Evolutionary conservation across 129 eudicot species (phyloP), one percentile per base, ranked within the genome.

Genomic region (Cynara cardunculus): DNA sequence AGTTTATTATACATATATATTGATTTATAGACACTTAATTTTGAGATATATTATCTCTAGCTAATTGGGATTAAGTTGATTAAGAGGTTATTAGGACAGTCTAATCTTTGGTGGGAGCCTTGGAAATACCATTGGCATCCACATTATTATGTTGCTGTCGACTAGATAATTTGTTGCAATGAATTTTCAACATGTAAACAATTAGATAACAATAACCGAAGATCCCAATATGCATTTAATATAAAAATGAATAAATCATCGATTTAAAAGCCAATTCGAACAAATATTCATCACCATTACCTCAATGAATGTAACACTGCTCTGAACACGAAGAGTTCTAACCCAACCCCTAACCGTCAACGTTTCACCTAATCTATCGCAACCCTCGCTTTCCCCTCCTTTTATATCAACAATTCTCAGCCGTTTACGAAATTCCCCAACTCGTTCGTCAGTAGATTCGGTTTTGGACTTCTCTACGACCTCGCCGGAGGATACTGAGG

Each of bases 261-360:
- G 35, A 68, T 44, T n/a, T 18, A 78, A 67, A 78, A 39, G 16
- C 5, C 25, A 34, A 13, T 9, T 22, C 25, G 49, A 84, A 22
- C 71, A 14, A 3, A 75, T 18, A 12, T 18, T 5, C 64, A 13
- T 25, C 70, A 76, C 71, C 22, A 49, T 13, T 82, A 94, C 99
- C 97, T 95, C 97, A 25, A 95, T 95, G 75, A 95, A 95, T 4
- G 99, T 92, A 73, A 95, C 94, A 74, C 90, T 95, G 77, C 99
- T 90, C 91, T 95, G 99, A 32, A 75, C 84, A 16, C 99, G 93
- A 35, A 95, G 78, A 13, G 99, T 95, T 72, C 99, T 75, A 73
- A 95, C 96, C 96, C 96, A 95, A 1, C 99, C 99, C 67, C 83
- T 84, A 24, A 95, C 97, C 46, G 91, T 91, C 74, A 90, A 27